These are phyloP conservation scores for Kregervanrija fluxuum DNA, from an alignment of 805 yeast genomes.

Conservation along the genomic window DNA sequence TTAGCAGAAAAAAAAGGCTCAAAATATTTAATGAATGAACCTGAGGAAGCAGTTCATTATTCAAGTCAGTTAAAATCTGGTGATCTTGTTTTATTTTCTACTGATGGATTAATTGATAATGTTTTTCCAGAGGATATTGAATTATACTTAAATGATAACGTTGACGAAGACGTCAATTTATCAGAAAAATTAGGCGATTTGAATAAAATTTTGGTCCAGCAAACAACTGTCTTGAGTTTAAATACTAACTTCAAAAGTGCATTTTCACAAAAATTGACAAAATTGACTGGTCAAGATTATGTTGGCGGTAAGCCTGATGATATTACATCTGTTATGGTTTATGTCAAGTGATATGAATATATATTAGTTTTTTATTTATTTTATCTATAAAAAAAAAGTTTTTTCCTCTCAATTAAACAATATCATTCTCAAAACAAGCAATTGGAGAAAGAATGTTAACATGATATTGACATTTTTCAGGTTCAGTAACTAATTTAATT, in stretches of 20 bases:
- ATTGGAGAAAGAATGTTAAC: slow-evolving; percentile 43
- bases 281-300: slow-evolving; percentile 59
- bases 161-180: slow-evolving; percentile 15
- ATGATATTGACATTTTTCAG: slow-evolving; percentile 78
- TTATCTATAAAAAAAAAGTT: neutral
- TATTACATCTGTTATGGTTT: slow-evolving; percentile 73
- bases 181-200: slow-evolving; percentile 27
- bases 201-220: slow-evolving; percentile 48
- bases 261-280: slow-evolving; percentile 70
- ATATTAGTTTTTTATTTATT: neutral
- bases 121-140: slow-evolving; percentile 67
- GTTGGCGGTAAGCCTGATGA: slow-evolving; percentile 96
- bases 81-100: slow-evolving; percentile 79
- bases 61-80: slow-evolving; percentile 56
- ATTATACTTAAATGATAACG: slow-evolving; percentile 51
- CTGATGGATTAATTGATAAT: slow-evolving; percentile 93
- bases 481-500: slow-evolving; percentile 69
- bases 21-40: slow-evolving; percentile 63
- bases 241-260: slow-evolving; percentile 76
- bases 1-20: slow-evolving; percentile 49
- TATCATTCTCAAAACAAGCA: slow-evolving; percentile 30
- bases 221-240: slow-evolving; percentile 62
- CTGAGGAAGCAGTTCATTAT: slow-evolving; percentile 61
- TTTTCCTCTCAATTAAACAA: slow-evolving; percentile 2
- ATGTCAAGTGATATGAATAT: slow-evolving; percentile 33